Evolutionary conservation across 2,329 filamentous ascomycete species (phyloP), one percentile per base, ranked within the genome.

Genomic region (Epicoccum nigrum): DNA sequence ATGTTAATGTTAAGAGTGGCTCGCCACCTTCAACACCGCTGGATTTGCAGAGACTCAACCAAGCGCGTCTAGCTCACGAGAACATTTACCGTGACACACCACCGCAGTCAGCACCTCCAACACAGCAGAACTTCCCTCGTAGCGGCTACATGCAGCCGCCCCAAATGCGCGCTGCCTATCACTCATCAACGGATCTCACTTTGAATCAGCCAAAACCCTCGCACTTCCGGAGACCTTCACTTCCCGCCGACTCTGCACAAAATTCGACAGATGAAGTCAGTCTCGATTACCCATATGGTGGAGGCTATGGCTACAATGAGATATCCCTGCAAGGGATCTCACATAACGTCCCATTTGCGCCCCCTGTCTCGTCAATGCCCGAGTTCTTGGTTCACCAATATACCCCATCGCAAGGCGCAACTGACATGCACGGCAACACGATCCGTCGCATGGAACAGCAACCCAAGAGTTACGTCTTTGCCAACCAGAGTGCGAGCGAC

Each of bases 81-180:
- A 63, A 49, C 58, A 58, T 65, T 58, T 75, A 73, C 49, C 76
- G 76, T 40, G 77, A 79, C 50, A 79, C 78, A 4, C 78, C 78
- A 30, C 78, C 78, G 7, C 78, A 80, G 55, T 80, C 78, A 20
- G 78, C 78, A 30, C 78, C 78, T 12, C 76, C 78, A 2, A 75
- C 73, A n/a, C 78, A 80, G 54, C 74, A 78, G 58, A 72, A 65
- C 37, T 81, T 81, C 50, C 69, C 75, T 13, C 65, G 65, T 8
- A 63, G 63, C 21, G 58, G 64, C 7, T 75, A 72, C 46, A 71
- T 73, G 65, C 68, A 68, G 28, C 69, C 65, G 6, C 62, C 70
- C 15, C 69, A 72, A 23, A 62, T 65, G 52, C 64, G 61, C 23
- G 45, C 61, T 39, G 69, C 61, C n/a, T 72, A 68, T 30, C 69